phyloP scores from a whole-genome alignment of 2,329 filamentous ascomycete genomes.

The Colletotrichum sp. region DNA sequence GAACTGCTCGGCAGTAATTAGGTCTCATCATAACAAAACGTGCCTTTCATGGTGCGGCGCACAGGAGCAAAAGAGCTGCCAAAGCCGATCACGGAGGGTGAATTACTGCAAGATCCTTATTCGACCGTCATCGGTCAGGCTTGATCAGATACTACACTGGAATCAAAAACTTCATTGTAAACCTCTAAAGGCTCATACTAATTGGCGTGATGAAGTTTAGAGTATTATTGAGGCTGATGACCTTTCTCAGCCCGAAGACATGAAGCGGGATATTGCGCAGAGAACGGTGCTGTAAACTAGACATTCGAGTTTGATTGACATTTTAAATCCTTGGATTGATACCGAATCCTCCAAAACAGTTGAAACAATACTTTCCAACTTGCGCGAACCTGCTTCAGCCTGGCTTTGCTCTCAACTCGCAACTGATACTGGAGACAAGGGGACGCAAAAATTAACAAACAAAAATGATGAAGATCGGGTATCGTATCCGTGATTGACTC shows the following conservation, averaged over 20 bases:
- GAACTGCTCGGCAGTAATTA: background rate
- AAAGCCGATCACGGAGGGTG: background rate
- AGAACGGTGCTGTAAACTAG: background rate
- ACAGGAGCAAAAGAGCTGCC: background rate
- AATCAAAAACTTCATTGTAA: background rate
- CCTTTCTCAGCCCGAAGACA: background rate
- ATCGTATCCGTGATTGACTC: background rate
- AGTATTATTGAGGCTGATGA: background rate
- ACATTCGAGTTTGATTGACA: background rate
- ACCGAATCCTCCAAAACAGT: accelerated
- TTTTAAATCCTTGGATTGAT: accelerated
- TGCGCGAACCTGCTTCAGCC: background rate
- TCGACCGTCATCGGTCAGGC: background rate
- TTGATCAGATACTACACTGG: background rate
- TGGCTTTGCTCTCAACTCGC: background rate
- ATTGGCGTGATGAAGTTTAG: background rate
- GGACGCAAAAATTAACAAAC: background rate
- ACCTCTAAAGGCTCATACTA: accelerated
- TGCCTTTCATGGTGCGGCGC: background rate
- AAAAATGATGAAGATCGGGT: background rate
- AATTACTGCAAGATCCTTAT: background rate
- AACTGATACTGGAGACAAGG: background rate
- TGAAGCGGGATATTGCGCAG: background rate
- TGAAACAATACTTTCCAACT: background rate
- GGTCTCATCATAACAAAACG: accelerated